Evolutionary conservation across 176 grass and related monocot genomes (phyloP).

Genomic region (sorghum (Sorghum bicolor)): Sorghum_bicolor_NCBIv3 NC_012872.2:64007501-64008000

Average conservation of each 20-base stretch:
- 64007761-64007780: slow-evolving; percentile 36
- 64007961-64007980: slow-evolving; percentile 27
- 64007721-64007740: slow-evolving; percentile 45
- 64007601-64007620: neutral
- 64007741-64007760: slow-evolving; percentile 27
- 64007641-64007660: neutral
- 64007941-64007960: slow-evolving; percentile 20
- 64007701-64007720: slow-evolving; percentile 87
- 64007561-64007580: neutral
- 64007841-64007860: slow-evolving; percentile 36
- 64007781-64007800: slow-evolving; percentile 20
- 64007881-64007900: slow-evolving; percentile 13
- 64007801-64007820: slow-evolving; percentile 46
- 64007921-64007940: slow-evolving; percentile 41
- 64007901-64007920: slow-evolving; percentile 28
- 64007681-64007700: slow-evolving; percentile 96
- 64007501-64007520: neutral
- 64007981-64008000: slow-evolving; percentile 40
- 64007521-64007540: neutral
- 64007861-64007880: slow-evolving; percentile 29
- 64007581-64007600: neutral
- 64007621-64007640: neutral
- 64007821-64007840: slow-evolving; percentile 48
- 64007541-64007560: neutral
- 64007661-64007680: slow-evolving; percentile 94